Conservation (phyloP, 140 eudicot genomes). For the Stevia rebaudiana region DNA sequence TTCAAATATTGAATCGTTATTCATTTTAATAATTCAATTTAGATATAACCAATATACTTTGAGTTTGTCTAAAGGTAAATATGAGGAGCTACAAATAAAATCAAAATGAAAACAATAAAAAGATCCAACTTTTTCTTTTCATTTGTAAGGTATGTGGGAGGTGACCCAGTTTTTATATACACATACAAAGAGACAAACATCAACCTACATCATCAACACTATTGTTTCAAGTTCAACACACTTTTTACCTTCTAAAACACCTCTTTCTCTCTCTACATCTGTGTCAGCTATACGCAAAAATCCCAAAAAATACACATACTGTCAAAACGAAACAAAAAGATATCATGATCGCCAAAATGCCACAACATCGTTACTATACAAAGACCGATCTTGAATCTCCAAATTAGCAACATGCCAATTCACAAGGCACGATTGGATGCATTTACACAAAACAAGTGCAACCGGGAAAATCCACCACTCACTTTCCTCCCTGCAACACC, state of each 20-base stretch:
- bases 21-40: too few relatives aligned
- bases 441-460: conserved; percentile 77
- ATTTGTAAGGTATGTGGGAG: conserved; percentile 28
- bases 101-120: conserved; percentile 16
- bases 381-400: conserved; percentile 96
- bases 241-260: conserved; percentile 21
- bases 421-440: conserved; percentile 72
- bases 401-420: conserved; percentile 97
- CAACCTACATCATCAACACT: conserved; percentile 13
- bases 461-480: conserved; percentile 98
- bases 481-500: conserved; percentile 81
- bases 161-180: conserved; percentile 30
- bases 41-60: not conserved
- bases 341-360: conserved; percentile 75
- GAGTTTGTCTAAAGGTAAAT: not conserved
- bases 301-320: conserved; percentile 12
- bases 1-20: too few relatives aligned
- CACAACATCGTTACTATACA: conserved; percentile 73
- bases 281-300: conserved; percentile 26
- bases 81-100: not conserved
- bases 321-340: conserved; percentile 21
- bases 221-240: conserved; percentile 16
- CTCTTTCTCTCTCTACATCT: conserved; percentile 26
- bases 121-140: not conserved
- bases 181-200: conserved; percentile 9